Base-by-base conservation (phyloP, 2,329 filamentous ascomycete genomes). In the Drechslerella coelobrocha region DNA sequence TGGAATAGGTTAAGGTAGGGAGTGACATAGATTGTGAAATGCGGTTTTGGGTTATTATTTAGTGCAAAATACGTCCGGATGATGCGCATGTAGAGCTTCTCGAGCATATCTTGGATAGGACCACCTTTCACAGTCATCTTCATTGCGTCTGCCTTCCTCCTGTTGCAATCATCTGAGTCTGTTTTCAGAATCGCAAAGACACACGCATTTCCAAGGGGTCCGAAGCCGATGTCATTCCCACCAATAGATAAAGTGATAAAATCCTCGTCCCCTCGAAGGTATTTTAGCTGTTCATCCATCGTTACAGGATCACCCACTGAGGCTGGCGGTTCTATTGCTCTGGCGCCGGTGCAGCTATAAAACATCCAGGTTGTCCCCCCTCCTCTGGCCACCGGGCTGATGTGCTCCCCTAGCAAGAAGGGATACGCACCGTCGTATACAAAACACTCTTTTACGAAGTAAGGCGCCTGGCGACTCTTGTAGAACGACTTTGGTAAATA, bases 1-100 rank as follows among this genome's bases (percentile, higher is more conserved):
- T 47, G 7, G 21, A 60, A 60, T 26, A 60, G 24, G 10, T 50
- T 23, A 7, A 37, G 12, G 17, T 60, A 60, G 14, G 2, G 41
- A 4, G 43, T 60, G 8, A 60, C 45, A 24, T 39, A 60, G 12
- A 60, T 60, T 27, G 56, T 60, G 23, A 60, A 60, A 60, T 60
- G 55, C 12, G n/a, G n/a, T 17, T 60, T 50, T 12, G 26, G 55
- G 23, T 51, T 60, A n/a, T 34, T 37, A 8, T 45, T 51, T 51
- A 10, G 7, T 7, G 1, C 4, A 50, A 50, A 60, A 27, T 60
- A 60, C 17, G 2, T 34, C 3, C 26, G 7, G 26, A 60, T 60
- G 17, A 60, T 60, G 6, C n/a, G 2, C 2, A 1, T 2, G 55
- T 60, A 60, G 8, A 21, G 5, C 2, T 24, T 8, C 2, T 6